These are phyloP conservation scores for Metarhizium sp. DNA, from an alignment of 2,329 filamentous ascomycete genomes.

Conservation along the genomic window DNA sequence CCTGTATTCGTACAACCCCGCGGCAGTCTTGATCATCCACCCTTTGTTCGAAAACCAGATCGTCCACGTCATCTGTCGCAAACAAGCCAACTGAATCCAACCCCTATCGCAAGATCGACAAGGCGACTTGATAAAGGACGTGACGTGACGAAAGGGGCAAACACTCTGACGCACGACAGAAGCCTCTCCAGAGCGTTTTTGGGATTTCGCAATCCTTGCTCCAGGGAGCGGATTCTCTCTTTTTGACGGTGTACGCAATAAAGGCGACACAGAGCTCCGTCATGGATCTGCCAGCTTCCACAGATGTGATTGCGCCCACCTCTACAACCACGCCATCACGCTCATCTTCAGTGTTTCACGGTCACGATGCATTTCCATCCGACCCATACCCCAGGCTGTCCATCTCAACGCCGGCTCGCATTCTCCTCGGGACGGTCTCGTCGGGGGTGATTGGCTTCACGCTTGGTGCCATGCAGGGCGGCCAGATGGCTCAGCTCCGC, in stretches of 20 bases:
- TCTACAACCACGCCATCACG: background rate
- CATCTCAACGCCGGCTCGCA: conserved; percentile 54
- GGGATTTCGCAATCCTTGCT: background rate
- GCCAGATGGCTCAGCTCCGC: conserved; percentile 63
- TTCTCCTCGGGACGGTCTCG: conserved; percentile 53
- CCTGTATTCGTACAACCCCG: background rate
- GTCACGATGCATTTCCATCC: conserved; percentile 13
- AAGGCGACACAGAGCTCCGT: background rate
- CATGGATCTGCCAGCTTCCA: background rate
- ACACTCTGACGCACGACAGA: background rate
- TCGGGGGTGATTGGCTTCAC: conserved; percentile 60
- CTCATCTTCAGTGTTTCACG: conserved; percentile 9
- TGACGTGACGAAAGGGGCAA: background rate
- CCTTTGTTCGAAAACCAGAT: background rate
- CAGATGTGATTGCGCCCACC: conserved; percentile 2
- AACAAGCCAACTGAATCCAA: background rate
- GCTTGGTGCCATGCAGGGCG: conserved; percentile 64
- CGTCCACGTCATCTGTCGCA: background rate
- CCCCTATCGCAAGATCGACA: background rate
- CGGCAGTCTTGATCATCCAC: background rate
- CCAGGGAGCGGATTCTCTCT: background rate
- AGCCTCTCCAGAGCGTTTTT: no score
- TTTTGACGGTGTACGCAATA: no score
- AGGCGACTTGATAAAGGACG: background rate
- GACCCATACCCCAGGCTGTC: conserved; percentile 41